Evolutionary conservation across 345 rosid genomes (phyloP).

Genomic region (Linum tenue): DNA sequence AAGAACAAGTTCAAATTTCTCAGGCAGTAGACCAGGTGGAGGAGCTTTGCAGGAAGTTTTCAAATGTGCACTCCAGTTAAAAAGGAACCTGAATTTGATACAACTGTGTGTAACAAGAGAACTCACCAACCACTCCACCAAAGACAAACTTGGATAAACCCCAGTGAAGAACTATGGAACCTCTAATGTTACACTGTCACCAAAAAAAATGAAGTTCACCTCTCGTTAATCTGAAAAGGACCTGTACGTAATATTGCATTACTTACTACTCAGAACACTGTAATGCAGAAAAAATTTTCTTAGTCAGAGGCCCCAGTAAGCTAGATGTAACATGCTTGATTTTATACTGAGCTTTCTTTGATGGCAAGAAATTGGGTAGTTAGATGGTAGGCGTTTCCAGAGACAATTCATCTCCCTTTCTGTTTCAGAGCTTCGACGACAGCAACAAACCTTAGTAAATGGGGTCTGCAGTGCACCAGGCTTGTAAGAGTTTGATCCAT

Average conservation of each 20-base stretch:
- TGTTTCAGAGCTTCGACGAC: background rate
- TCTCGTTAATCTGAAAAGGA: constrained; percentile 26
- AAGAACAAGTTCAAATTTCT: constrained; percentile 40
- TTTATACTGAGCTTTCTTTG: no score
- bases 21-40: constrained; percentile 46
- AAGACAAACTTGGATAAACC: constrained; percentile 39
- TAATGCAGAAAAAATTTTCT: no score
- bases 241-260: constrained; percentile 18
- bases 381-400: background rate
- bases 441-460: constrained; percentile 27
- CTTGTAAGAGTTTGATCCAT: constrained; percentile 26
- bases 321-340: no score
- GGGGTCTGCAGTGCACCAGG: constrained; percentile 57
- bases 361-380: background rate
- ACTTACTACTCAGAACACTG: no score
- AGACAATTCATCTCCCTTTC: no score
- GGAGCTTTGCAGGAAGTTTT: constrained; percentile 27
- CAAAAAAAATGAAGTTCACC: constrained; percentile 34
- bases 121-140: constrained; percentile 59
- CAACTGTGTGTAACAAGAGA: constrained; percentile 6
- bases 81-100: constrained; percentile 1
- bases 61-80: background rate
- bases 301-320: no score
- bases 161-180: constrained; percentile 52
- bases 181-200: constrained; percentile 41